Evolutionary conservation across 345 rosid genomes (phyloP).

Genomic region (Brassica juncea): DNA sequence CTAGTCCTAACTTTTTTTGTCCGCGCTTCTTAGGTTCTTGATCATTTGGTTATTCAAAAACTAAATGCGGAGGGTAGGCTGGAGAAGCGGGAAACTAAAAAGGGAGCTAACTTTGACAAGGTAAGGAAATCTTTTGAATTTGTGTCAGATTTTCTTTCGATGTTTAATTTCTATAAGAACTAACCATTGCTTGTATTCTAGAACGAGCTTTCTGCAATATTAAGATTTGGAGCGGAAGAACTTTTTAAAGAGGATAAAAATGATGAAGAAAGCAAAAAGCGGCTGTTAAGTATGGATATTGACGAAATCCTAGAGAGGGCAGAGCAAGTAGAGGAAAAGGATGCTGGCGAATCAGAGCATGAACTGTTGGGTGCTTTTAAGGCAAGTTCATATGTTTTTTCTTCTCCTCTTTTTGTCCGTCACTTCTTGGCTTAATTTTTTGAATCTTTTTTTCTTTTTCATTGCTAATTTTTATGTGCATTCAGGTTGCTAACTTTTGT

Average conservation of each 20-base stretch:
- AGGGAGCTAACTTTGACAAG: slow-evolving; percentile 87
- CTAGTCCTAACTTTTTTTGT: slow-evolving; percentile 23
- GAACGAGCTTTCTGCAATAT: slow-evolving; percentile 98
- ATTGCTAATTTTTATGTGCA: slow-evolving; percentile 27
- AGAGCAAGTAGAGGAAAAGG: slow-evolving; percentile 92
- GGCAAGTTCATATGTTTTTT: slow-evolving; percentile 50
- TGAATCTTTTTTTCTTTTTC: not conserved
- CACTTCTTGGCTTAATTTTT: not conserved
- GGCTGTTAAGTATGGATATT: slow-evolving; percentile 88
- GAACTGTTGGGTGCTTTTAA: slow-evolving; percentile 96
- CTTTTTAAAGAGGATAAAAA: slow-evolving; percentile 93
- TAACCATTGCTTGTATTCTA: slow-evolving; percentile 30
- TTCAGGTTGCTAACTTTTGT: slow-evolving; percentile 91
- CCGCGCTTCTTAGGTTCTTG: slow-evolving; percentile 73
- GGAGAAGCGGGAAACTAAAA: slow-evolving; percentile 97
- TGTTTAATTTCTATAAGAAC: not conserved
- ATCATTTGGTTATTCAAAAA: slow-evolving; percentile 98
- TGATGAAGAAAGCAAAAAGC: slow-evolving; percentile 96
- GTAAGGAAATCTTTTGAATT: slow-evolving; percentile 45
- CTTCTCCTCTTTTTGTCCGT: not conserved
- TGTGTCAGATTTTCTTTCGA: not conserved
- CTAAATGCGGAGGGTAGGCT: slow-evolving; percentile 98
- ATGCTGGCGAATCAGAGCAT: slow-evolving; percentile 59
- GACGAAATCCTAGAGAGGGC: slow-evolving; percentile 99
- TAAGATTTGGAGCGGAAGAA: slow-evolving; percentile 99